Evolutionary conservation across 1,139 yeast genomes (phyloP).

Genomic region (Suhomyces bolitotheri): DNA sequence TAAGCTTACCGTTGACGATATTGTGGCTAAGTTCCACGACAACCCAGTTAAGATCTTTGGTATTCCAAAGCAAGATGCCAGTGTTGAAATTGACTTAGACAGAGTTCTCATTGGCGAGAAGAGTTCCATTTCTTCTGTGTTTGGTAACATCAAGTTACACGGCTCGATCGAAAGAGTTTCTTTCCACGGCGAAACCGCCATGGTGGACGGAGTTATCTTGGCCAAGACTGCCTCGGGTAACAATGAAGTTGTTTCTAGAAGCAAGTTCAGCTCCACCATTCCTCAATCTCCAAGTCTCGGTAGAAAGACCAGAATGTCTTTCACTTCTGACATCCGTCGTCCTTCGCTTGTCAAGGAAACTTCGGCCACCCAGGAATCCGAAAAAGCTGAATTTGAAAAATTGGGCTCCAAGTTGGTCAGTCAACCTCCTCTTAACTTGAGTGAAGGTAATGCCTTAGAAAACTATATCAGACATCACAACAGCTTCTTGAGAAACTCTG

Average conservation of each 20-base stretch:
- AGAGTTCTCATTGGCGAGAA: conserved; percentile 51
- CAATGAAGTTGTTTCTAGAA: conserved; percentile 47
- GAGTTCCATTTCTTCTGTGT: conserved; percentile 34
- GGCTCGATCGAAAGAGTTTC: conserved; percentile 91
- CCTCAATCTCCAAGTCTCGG: conserved; percentile 50
- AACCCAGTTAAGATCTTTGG: conserved; percentile 83
- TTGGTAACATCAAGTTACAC: conserved; percentile 43
- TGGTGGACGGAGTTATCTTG: conserved; percentile 77
- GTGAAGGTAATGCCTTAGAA: conserved; percentile 76
- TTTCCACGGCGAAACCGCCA: conserved; percentile 74
- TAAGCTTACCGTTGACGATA: conserved; percentile 69
- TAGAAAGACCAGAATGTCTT: conserved; percentile 50
- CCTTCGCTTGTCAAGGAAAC: conserved; percentile 41
- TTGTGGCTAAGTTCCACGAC: conserved; percentile 72
- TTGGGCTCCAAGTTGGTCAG: conserved; percentile 74
- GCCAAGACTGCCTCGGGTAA: conserved; percentile 61
- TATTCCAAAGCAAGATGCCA: conserved; percentile 75
- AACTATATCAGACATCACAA: conserved; percentile 77
- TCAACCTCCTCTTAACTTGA: conserved; percentile 65
- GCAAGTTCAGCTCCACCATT: conserved; percentile 37
- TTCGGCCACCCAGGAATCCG: conserved; percentile 22
- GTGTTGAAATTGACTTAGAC: conserved; percentile 82
- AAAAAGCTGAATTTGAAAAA: conserved; percentile 50
- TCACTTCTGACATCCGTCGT: conserved; percentile 42
- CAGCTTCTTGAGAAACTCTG: conserved; percentile 85